Evolutionary conservation across 768 basidiomycete genomes (phyloP), one percentile per base, ranked within the genome.

Genomic region (Tephrocybe sp.): DNA sequence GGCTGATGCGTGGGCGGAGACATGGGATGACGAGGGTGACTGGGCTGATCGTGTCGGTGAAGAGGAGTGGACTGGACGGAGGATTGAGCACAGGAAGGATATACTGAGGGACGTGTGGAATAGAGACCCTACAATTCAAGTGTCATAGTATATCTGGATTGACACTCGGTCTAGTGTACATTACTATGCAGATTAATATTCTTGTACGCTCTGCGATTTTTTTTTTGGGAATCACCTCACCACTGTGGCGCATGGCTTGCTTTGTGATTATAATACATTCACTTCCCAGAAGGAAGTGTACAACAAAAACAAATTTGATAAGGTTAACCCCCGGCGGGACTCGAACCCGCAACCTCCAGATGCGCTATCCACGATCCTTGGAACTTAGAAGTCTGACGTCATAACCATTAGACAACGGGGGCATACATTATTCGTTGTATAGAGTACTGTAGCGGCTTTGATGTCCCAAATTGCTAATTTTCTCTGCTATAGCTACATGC

Each of bases 331-430:
- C 84, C 77, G 80, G 83, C 82, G 84, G 78, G 86, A 86, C 76
- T 87, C 86, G 86, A 87, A 87, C 86, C 78, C 84, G 80, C 84
- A 87, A 80, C 84, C 86, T 86, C 83, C 85, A 87, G 85, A 87
- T 84, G 35, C 12, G 12, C 28, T 7, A 30, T 4, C 40, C 51
- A 26, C 12, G 21, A 13, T 22, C n/a, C n/a, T n/a, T n/a, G 5
- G 51, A 30, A 19, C 4, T 8, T 84, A 87, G 86, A 87, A 87
- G 86, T 87, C 86, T 87, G 86, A 87, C 86, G 86, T 87, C 86
- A 87, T 87, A 84, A 74, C 86, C 86, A 87, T 87, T 87, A 87
- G 84, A 87, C 86, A 84, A 87, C 81, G 77, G 77, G 86, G 84
- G 85, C 86, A 45, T 62, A 12, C 11, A 38, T 26, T 37, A 6